Evolutionary conservation across 768 basidiomycete genomes (phyloP), one percentile per base, ranked within the genome.

Genomic region (Mycena maculata): DNA sequence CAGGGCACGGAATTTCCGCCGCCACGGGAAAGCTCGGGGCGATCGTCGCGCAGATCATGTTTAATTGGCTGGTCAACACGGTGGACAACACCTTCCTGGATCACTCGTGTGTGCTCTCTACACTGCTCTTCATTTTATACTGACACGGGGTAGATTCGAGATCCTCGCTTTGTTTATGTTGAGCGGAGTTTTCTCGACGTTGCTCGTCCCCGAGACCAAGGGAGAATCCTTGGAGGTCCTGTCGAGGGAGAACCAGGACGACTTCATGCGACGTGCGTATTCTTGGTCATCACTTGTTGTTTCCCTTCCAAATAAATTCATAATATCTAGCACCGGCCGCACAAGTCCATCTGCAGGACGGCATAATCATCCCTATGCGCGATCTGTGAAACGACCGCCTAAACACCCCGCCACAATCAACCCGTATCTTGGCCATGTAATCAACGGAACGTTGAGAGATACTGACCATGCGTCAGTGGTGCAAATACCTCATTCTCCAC

Each of bases 81-180:
- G 23, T 76, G 80, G 20, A 23, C 20, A 85, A 85, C 74, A 4
- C 15, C 70, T 90, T 92, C 52, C 31, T 53, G 22, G 22, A 12
- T 2, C 52, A 38, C 74, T 89, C 92, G 90, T 91, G 65, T 63
- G 88, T 80, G 23, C 1, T 7, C 67, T 50, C n/a, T n/a, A 22
- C 23, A 38, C 30, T 56, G 53, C 9, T 63, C 54, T 38, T 42
- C 28, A 67, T 49, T 42, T 13, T 27, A 28, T 30, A 25, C 5
- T 27, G 20, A 25, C 25, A 22, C 11, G 58, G 31, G 5, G n/a
- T 58, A 91, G 90, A 70, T 81, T 95, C 57, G 87, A 94, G 79
- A 87, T 95, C 60, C 92, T 94, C 70, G 92, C 93, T 18, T 77
- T 92, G 59, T 94, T 94, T 83, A 95, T 94, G 93, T 77, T 93